phyloP scores from a whole-genome alignment of 495 filamentous ascomycete species.

The Penicillium coffeae region DNA sequence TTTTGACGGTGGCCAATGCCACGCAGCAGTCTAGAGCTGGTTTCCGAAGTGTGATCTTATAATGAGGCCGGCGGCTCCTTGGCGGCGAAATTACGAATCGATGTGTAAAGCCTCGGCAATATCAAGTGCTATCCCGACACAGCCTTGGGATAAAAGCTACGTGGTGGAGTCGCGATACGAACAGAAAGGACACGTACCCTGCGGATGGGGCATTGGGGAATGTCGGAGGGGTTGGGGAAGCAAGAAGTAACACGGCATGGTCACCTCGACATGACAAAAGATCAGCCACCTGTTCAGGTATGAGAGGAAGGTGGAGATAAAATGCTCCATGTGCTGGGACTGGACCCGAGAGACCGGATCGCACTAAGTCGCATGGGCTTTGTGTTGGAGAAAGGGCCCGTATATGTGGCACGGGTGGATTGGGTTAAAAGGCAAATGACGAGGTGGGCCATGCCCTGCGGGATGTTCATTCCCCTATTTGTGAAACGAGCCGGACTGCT shows the following conservation, averaged over 20 bases:
- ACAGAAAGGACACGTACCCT: no score
- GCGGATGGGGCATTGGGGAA: background rate
- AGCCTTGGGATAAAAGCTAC: no score
- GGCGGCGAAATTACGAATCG: no score
- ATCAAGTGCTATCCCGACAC: no score
- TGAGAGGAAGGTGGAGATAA: no score
- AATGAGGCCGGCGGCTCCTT: no score
- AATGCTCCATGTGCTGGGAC: constrained; percentile 4
- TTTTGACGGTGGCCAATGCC: no score
- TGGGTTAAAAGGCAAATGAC: background rate
- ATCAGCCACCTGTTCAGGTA: constrained; percentile 7
- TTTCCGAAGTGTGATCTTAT: no score
- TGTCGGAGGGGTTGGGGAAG: background rate
- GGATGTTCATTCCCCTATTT: background rate
- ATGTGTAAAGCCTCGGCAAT: no score
- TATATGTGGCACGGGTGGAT: constrained; percentile 1
- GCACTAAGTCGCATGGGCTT: constrained; percentile 12
- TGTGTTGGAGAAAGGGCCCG: background rate
- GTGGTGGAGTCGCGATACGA: background rate
- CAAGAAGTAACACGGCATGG: constrained; percentile 4
- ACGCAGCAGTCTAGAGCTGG: no score
- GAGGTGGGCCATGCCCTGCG: background rate
- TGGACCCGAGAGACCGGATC: constrained; percentile 10
- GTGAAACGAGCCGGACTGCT: background rate
- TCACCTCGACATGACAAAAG: constrained; percentile 3